Percentiles rank a stretch among this genome's conserved stretches.
Conservation (phyloP, 2,329 filamentous ascomycete species). For the Thielaviopsis ethacetica region DNA sequence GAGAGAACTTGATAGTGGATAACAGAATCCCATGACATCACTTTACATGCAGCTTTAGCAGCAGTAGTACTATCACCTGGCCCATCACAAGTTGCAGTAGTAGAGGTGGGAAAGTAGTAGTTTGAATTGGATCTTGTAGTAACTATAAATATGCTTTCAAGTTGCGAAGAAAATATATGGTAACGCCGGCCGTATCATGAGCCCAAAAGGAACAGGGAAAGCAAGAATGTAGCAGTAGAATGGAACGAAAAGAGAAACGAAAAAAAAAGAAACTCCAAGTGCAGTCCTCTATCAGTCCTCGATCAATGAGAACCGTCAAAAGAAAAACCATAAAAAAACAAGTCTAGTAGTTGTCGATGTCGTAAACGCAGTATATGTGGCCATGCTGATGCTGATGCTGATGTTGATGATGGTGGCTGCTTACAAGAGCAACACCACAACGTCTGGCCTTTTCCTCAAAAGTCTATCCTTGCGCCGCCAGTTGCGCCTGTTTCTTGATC, state of each 20-base stretch:
- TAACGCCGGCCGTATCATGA: too few species aligned
- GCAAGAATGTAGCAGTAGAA: too few species aligned
- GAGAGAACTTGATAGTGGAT: background rate
- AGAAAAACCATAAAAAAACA: background rate
- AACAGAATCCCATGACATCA: background rate
- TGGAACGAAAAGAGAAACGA: too few species aligned
- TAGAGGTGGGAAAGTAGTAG: too few species aligned
- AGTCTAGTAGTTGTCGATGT: background rate
- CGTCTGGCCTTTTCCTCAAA: background rate
- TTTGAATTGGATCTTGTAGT: too few species aligned
- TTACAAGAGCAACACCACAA: background rate
- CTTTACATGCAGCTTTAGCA: background rate
- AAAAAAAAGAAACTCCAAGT: too few species aligned
- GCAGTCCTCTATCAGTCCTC: background rate
- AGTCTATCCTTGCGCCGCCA: background rate
- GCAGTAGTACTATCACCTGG: too few species aligned
- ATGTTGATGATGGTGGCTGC: background rate
- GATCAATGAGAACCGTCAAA: background rate
- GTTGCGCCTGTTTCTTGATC: slow-evolving; percentile 12
- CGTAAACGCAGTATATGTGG: background rate
- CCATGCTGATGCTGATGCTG: background rate
- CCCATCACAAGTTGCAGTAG: too few species aligned
- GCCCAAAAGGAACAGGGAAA: too few species aligned
- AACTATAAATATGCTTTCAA: too few species aligned
- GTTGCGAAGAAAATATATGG: too few species aligned